Evolutionary conservation across 2,329 filamentous ascomycete species (phyloP).

Genomic region (Fulvia fulva): DNA sequence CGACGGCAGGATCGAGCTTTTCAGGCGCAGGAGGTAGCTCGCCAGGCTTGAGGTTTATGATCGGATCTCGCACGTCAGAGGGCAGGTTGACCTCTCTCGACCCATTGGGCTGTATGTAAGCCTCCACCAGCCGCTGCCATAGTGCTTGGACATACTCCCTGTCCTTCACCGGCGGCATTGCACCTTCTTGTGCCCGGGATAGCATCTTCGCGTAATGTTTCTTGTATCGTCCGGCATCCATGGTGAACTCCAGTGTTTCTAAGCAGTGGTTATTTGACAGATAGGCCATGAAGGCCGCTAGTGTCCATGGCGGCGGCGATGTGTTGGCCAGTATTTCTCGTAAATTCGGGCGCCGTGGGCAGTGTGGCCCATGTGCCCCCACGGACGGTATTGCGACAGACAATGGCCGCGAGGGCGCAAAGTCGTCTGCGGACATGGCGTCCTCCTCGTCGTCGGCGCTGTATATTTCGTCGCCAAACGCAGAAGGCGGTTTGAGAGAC

Average conservation of each 20-base stretch:
- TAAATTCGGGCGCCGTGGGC: conserved; percentile 65
- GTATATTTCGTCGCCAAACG: conserved; percentile 27
- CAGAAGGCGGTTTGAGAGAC: conserved; percentile 24
- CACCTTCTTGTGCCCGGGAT: conserved; percentile 43
- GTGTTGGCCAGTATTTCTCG: conserved; percentile 83
- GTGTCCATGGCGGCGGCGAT: conserved; percentile 81
- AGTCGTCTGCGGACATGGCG: conserved; percentile 44
- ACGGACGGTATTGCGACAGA: conserved; percentile 48
- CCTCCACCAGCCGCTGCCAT: conserved; percentile 83
- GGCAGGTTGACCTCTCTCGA: conserved; percentile 89
- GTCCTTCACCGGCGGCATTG: conserved; percentile 53
- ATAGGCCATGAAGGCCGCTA: conserved; percentile 92
- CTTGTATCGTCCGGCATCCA: conserved; percentile 84
- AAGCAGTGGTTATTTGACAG: conserved; percentile 95
- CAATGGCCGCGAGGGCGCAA: conserved; percentile 41
- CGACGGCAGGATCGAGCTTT: conserved; percentile 74
- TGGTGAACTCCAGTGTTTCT: conserved; percentile 93
- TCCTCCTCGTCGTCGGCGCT: conserved; percentile 49
- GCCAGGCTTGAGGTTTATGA: conserved; percentile 60
- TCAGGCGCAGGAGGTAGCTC: conserved; percentile 68
- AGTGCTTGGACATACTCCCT: conserved; percentile 69
- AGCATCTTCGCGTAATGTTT: conserved; percentile 60
- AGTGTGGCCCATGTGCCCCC: conserved; percentile 47
- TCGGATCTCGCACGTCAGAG: conserved; percentile 73
- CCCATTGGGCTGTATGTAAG: conserved; percentile 82